Base-by-base conservation (phyloP, 768 basidiomycete genomes). In the Termitomyces sp. region DNA sequence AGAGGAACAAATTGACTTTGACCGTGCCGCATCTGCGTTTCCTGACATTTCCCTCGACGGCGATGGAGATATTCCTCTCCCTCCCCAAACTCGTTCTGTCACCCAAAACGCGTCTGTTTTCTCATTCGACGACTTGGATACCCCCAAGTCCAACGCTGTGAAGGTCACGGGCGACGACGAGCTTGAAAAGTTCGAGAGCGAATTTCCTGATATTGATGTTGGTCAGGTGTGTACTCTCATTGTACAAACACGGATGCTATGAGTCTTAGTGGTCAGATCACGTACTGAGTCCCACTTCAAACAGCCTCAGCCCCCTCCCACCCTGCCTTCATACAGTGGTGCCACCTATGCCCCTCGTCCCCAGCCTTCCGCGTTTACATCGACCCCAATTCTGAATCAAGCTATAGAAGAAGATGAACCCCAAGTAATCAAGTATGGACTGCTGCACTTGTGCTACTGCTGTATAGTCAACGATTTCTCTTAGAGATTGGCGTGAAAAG, bases 141-240 rank as follows among this genome's bases (percentile, higher is more conserved):
- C 70, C 48, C 67, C 73, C 54, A 68, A 66, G 46, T 70, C 73
- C 42, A 76, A 79, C n/a, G 76, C 80, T 11, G 87, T 95, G 55
- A 91, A 83, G 67, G 87, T 93, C 42, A 95, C 92, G 0, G 91
- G 91, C 0, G 85, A 91, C 67, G 90, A 93, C 62, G 89, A 91
- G 63, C 81, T 95, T 59, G 88, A 91, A 58, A 85, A 88, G 70
- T 95, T 95, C 63, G 87, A 93, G 73, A 87, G 75, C 69, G 84
- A 91, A 58, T 95, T 94, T 70, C 93, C 93, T 0, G 93, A 89
- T 54, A 81, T 95, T 61, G 86, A 87, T 55, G 73, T 81, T 58
- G 66, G 69, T 27, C 70, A 73, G 62, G 77, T 78, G 63, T 58
- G 74, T 69, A 36, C 45, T 33, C 47, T 12, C 55, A 41, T 39